Evolutionary conservation across 2,329 filamentous ascomycete species (phyloP).

Genomic region (Didymellaceae sp.): DNA sequence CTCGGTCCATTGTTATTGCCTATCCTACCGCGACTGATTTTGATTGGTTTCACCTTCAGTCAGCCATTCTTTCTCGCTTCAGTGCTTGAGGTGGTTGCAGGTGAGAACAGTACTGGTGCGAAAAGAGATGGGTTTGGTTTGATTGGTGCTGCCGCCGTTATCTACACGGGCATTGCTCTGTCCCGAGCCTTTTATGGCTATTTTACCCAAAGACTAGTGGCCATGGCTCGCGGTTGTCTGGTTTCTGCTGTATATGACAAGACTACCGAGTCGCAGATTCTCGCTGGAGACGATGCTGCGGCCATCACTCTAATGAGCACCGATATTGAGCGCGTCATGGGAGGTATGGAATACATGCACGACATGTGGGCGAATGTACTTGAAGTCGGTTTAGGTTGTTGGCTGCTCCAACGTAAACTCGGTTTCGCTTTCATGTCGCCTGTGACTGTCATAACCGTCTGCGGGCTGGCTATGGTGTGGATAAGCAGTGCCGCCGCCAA

Average conservation of each 20-base stretch:
- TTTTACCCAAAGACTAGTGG: neutral
- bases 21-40: slow-evolving; percentile 28
- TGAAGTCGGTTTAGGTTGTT: slow-evolving; percentile 20
- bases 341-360: slow-evolving; percentile 22
- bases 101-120: slow-evolving; percentile 13
- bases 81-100: slow-evolving; percentile 18
- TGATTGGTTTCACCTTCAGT: slow-evolving; percentile 34
- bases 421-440: slow-evolving; percentile 32
- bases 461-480: slow-evolving; percentile 24
- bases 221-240: slow-evolving; percentile 4
- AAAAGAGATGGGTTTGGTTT: neutral
- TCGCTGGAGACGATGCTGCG: slow-evolving; percentile 10
- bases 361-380: slow-evolving; percentile 30
- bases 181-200: slow-evolving; percentile 8
- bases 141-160: slow-evolving; percentile 7
- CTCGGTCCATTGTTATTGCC: slow-evolving; percentile 25
- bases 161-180: slow-evolving; percentile 5
- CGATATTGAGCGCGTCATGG: slow-evolving; percentile 28
- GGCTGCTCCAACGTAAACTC: slow-evolving; percentile 28
- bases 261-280: neutral
- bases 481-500: slow-evolving; percentile 30
- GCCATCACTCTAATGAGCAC: slow-evolving; percentile 35
- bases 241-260: neutral
- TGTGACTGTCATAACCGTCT: slow-evolving; percentile 25
- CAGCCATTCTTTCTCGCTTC: slow-evolving; percentile 35